Base-by-base conservation (phyloP, 1,284 basidiomycete species). In the Trametes polyzona region DNA sequence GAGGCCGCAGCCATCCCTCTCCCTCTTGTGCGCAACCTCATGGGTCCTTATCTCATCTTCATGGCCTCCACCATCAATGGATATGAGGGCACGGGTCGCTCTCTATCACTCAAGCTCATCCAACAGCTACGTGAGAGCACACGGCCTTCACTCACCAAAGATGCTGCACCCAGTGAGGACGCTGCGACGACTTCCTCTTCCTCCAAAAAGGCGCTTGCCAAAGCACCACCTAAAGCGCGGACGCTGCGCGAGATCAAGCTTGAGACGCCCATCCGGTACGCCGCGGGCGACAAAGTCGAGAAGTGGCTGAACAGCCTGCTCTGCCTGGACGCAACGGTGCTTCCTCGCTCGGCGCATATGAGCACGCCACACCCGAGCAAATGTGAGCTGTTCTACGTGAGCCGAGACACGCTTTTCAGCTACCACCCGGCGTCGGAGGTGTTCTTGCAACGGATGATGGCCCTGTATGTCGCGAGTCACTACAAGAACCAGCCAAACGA, bases 401-500 rank as follows among this genome's bases (percentile, higher is more conserved):
- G 93, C 69, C 83, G 97, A 36, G 97, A 99, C 71, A 98, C 97
- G 0, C 79, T 99, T 33, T 99, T 99, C 82, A 94, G 90, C 66
- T 99, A 91, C 77, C 96, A 99, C 72, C 94, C 96, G 0, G 96
- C 96, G 4, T 95, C 93, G 4, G 97, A 99, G 73, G 83, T 92
- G 19, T 99, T 99, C 79, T 80, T 99, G 40, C 97, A 99, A 75
- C 87, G 96, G 42, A 95, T 99, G 91, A 98, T 98, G 95, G 91
- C 93, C 5, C 81, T 99, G 1, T 99, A 98, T 74, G 96, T 99
- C 50, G 93, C 96, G 1, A 91, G 88, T 47, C 97, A 99, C 74
- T 99, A 99, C 81, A 99, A 99, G 76, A 99, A 99, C 74, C 93
- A 96, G 70, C 97, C 97, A 19, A 99, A 99, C 72, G 97, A 99